Percentiles rank a stretch among this genome's conserved stretches.
phyloP scores from a whole-genome alignment of 2,329 filamentous ascomycete genomes.

The Fusarium haematococcum region DNA sequence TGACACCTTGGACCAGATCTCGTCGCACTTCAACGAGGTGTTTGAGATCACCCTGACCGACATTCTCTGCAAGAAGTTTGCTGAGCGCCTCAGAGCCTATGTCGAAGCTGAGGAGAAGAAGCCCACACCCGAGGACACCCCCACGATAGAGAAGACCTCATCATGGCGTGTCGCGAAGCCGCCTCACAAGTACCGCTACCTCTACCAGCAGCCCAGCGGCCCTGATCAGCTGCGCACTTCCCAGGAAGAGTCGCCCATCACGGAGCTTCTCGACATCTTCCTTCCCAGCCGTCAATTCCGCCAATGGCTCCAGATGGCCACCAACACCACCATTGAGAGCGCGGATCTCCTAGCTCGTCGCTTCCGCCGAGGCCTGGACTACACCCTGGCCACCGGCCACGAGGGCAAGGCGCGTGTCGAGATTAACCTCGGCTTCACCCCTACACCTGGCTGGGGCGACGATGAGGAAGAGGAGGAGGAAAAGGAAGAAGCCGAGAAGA shows the following conservation, averaged over 20 bases:
- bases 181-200: slow-evolving; percentile 94
- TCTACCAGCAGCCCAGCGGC: slow-evolving; percentile 76
- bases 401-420: slow-evolving; percentile 83
- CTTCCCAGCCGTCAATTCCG: slow-evolving; percentile 88
- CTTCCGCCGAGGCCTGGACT: slow-evolving; percentile 89
- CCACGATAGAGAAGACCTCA: slow-evolving; percentile 68
- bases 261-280: slow-evolving; percentile 83
- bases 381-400: slow-evolving; percentile 91
- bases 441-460: slow-evolving; percentile 85
- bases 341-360: slow-evolving; percentile 85
- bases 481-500: slow-evolving; percentile 50
- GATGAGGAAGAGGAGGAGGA: slow-evolving; percentile 64
- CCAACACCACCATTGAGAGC: slow-evolving; percentile 77
- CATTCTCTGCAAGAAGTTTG: slow-evolving; percentile 84
- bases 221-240: slow-evolving; percentile 50
- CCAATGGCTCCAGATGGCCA: slow-evolving; percentile 89
- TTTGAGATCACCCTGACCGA: slow-evolving; percentile 85
- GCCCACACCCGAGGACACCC: slow-evolving; percentile 58
- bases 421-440: slow-evolving; percentile 87
- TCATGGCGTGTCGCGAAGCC: slow-evolving; percentile 84
- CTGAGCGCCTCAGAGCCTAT: slow-evolving; percentile 75
- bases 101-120: slow-evolving; percentile 74
- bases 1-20: slow-evolving; percentile 86
- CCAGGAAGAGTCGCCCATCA: slow-evolving; percentile 68
- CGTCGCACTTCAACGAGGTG: slow-evolving; percentile 82